Conservation (phyloP, 2,329 filamentous ascomycete genomes). For the Botryotinia globosa region DNA sequence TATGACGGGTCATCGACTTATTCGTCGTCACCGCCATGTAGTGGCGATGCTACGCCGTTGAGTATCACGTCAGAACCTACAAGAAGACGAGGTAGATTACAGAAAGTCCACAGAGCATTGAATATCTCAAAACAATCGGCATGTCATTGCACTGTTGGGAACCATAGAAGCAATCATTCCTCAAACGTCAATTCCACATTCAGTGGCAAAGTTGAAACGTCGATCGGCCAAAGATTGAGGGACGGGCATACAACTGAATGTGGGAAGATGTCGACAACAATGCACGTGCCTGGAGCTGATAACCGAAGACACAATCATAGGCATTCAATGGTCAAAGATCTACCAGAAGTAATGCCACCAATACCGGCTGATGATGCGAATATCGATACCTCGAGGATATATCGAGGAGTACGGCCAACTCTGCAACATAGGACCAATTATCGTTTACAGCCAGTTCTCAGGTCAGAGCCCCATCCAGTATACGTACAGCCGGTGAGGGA, state of each 20-base stretch:
- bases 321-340: background rate
- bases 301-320: background rate
- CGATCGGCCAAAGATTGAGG: background rate
- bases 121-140: conserved; percentile 25
- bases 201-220: background rate
- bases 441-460: conserved; percentile 30
- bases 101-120: conserved; percentile 20
- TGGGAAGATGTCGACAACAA: background rate
- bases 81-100: conserved; percentile 11
- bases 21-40: conserved; percentile 16
- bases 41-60: conserved; percentile 18
- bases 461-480: conserved; percentile 35
- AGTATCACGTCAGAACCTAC: conserved; percentile 17
- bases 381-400: conserved; percentile 13
- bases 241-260: background rate
- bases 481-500: conserved; percentile 37
- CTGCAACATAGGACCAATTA: conserved; percentile 23
- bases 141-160: conserved; percentile 13
- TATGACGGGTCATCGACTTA: conserved; percentile 26
- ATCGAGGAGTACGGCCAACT: conserved; percentile 12
- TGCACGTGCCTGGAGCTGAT: background rate
- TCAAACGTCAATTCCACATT: background rate
- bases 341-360: background rate
- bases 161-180: conserved; percentile 9
- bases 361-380: conserved; percentile 8